These are phyloP conservation scores for Aspergillus sclerotiicarbonarius DNA, from an alignment of 495 filamentous ascomycete species.

Conservation along the genomic window DNA sequence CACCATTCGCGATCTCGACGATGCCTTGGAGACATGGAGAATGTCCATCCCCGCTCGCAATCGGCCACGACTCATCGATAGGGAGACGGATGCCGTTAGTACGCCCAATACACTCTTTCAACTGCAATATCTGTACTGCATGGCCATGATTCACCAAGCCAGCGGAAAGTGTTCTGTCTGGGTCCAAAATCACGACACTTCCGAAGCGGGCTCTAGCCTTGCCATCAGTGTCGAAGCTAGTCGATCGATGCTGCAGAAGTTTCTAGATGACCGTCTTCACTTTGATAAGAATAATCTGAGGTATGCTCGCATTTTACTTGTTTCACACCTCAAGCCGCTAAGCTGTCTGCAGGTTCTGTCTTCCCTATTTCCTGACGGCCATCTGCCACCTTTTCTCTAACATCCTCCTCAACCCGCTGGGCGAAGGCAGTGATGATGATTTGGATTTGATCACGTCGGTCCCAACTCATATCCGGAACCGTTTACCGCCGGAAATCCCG, in stretches of 20 bases:
- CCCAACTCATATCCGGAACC: background rate
- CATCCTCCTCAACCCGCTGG: background rate
- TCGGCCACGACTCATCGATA: background rate
- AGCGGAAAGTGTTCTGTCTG: slow-evolving; percentile 6
- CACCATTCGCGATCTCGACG: slow-evolving; percentile 8
- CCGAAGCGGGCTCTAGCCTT: slow-evolving; percentile 4
- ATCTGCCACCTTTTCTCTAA: slow-evolving; percentile 8
- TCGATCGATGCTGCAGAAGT: slow-evolving; percentile 2
- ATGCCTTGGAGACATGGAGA: background rate
- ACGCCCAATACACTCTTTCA: background rate
- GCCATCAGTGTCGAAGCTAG: slow-evolving; percentile 4
- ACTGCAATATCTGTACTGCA: slow-evolving; percentile 10
- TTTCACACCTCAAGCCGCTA: background rate
- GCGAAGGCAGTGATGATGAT: background rate
- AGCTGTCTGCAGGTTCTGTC: background rate
- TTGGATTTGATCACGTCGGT: background rate
- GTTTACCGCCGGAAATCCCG: background rate
- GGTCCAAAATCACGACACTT: slow-evolving; percentile 4
- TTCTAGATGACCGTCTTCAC: background rate
- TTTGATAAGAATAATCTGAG: background rate
- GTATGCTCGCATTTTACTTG: background rate
- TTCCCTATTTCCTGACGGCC: background rate
- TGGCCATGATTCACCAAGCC: slow-evolving; percentile 9
- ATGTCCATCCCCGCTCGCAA: background rate
- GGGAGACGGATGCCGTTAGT: background rate